Evolutionary conservation across 1,139 yeast species (phyloP).

Genomic region (Kodamaea fungicola): DNA sequence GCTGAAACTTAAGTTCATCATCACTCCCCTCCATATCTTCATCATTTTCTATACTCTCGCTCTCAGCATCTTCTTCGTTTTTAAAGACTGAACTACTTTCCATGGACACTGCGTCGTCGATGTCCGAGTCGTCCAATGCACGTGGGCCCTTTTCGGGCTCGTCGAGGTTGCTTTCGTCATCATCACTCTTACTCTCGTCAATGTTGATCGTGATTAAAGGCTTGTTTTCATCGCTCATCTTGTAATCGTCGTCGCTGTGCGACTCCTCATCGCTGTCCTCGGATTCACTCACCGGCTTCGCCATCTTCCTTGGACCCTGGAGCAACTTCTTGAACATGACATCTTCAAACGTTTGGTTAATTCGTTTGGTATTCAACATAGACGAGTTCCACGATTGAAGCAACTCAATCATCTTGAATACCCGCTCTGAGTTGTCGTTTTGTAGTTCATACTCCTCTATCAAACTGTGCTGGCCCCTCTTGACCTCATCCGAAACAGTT

Average conservation of each 20-base stretch:
- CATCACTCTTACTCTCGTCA: constrained; percentile 6
- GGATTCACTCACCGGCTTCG: not conserved
- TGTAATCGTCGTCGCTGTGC: constrained; percentile 12
- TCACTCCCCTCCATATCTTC: constrained; percentile 9
- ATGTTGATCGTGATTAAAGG: constrained; percentile 1
- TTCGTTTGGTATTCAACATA: constrained; percentile 9
- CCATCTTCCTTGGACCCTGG: constrained; percentile 5
- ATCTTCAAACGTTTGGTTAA: constrained; percentile 19
- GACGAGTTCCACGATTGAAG: constrained; percentile 9
- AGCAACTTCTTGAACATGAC: constrained; percentile 16
- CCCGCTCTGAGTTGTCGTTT: constrained; percentile 11
- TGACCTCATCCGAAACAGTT: not conserved
- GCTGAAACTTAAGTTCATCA: constrained; percentile 4
- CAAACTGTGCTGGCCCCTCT: constrained; percentile 5
- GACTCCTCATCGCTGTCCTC: constrained; percentile 1
- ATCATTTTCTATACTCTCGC: constrained; percentile 10
- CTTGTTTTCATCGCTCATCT: constrained; percentile 8
- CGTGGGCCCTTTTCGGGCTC: constrained; percentile 12
- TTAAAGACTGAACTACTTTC: constrained; percentile 13
- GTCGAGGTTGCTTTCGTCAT: constrained; percentile 28
- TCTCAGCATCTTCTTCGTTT: constrained; percentile 9
- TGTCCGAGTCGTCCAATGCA: constrained; percentile 15
- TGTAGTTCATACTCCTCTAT: constrained; percentile 10
- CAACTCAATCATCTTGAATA: constrained; percentile 10
- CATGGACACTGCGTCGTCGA: constrained; percentile 16